phyloP scores from a whole-genome alignment of 805 yeast species.

The Lachancea mirantina region DNA sequence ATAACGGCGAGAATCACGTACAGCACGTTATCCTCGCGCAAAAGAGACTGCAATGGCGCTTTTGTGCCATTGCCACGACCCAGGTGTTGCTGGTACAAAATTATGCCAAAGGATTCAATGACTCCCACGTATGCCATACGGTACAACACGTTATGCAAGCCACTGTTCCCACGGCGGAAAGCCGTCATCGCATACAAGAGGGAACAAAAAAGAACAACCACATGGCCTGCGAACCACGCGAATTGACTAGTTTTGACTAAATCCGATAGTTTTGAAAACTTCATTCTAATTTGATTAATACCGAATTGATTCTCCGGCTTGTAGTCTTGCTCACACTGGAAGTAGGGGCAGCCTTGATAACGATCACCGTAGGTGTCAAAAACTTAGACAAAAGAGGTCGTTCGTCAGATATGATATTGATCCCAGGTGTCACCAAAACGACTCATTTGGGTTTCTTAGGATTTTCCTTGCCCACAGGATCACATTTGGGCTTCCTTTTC shows the following conservation, averaged over 20 bases:
- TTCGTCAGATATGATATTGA: no score
- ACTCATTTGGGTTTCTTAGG: constrained; percentile 1
- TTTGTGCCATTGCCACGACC: constrained; percentile 26
- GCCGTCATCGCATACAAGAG: constrained; percentile 34
- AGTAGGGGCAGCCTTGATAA: no score
- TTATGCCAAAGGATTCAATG: constrained; percentile 67
- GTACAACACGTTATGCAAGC: constrained; percentile 45
- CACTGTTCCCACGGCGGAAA: constrained; percentile 24
- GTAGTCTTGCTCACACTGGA: no score
- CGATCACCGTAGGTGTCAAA: no score
- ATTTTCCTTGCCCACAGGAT: neutral
- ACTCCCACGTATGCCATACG: constrained; percentile 56
- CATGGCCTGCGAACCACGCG: constrained; percentile 68
- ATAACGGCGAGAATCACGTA: constrained; percentile 53
- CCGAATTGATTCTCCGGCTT: no score
- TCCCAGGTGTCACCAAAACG: no score
- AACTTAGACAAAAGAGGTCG: no score
- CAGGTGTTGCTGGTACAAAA: constrained; percentile 53
- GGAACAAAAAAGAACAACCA: constrained; percentile 38
- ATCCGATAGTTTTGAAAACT: constrained; percentile 11
- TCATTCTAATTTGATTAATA: no score
- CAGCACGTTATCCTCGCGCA: constrained; percentile 64
- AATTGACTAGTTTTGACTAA: constrained; percentile 50
- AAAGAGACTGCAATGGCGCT: constrained; percentile 33
- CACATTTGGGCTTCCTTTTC: constrained; percentile 27